phyloP scores from a whole-genome alignment of 2,329 filamentous ascomycete genomes.

The Claviceps maximensis region DNA sequence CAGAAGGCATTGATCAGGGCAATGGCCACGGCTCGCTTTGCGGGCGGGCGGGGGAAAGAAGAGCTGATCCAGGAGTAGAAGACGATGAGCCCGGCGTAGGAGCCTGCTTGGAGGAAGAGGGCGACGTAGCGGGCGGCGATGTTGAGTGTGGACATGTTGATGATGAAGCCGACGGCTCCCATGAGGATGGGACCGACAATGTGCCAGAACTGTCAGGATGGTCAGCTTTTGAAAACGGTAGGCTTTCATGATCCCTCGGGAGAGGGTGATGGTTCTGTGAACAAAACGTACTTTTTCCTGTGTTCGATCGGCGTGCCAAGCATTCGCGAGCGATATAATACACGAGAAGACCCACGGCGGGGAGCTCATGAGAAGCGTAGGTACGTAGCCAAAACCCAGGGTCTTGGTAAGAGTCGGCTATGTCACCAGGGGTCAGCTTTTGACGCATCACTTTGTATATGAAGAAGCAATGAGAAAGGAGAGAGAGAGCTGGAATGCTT shows the following conservation, averaged over 20 bases:
- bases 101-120: constrained; percentile 44
- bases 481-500: neutral
- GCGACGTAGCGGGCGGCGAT: constrained; percentile 45
- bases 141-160: constrained; percentile 44
- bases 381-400: constrained; percentile 37
- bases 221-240: too few species aligned
- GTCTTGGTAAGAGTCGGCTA: constrained; percentile 38
- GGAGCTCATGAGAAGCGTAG: constrained; percentile 41
- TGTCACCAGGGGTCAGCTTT: constrained; percentile 1
- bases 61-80: constrained; percentile 46
- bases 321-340: constrained; percentile 39
- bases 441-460: too few species aligned
- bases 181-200: constrained; percentile 38
- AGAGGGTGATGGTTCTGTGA: too few species aligned
- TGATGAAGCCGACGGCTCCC: constrained; percentile 44
- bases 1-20: constrained; percentile 47
- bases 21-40: constrained; percentile 47
- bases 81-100: constrained; percentile 46
- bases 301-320: constrained; percentile 41
- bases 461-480: neutral
- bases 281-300: constrained; percentile 36
- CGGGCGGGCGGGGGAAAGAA: constrained; percentile 43
- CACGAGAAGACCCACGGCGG: constrained; percentile 48
- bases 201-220: constrained; percentile 42
- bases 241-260: too few species aligned